A percentile compares a stretch with the other conserved stretches of the same genome.
Conservation (phyloP, 192 early-diverging fungal species). For the Rhizophagus sp. region DNA sequence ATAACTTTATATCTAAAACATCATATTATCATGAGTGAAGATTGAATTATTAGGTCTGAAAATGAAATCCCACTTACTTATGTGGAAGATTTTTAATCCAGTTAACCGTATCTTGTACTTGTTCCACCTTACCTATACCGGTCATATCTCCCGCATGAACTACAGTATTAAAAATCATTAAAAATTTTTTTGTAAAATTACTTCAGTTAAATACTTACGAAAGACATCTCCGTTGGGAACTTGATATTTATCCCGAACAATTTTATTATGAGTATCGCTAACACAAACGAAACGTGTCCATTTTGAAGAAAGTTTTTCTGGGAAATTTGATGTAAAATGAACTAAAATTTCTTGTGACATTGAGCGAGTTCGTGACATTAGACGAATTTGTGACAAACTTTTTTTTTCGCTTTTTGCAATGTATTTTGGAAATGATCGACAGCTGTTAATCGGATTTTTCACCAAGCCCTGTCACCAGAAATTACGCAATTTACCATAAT, state of each 20-base stretch:
- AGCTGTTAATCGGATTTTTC: no score
- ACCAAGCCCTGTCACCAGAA: no score
- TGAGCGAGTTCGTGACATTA: no score
- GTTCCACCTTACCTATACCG: constrained; percentile 31
- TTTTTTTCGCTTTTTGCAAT: no score
- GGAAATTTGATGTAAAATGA: not conserved
- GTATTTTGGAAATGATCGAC: no score
- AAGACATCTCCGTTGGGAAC: constrained; percentile 37
- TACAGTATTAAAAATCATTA: not conserved
- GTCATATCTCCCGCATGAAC: constrained; percentile 40
- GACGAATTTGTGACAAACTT: no score
- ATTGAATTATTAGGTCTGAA: not conserved
- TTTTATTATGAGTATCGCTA: constrained; percentile 38
- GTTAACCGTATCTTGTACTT: constrained; percentile 28
- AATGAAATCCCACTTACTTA: not conserved
- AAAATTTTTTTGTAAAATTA: not conserved
- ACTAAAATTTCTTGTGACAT: not conserved
- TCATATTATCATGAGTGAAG: not conserved
- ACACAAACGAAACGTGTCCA: constrained; percentile 38
- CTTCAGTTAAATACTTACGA: constrained; percentile 11
- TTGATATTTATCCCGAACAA: constrained; percentile 26
- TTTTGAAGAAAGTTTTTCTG: constrained; percentile 30
- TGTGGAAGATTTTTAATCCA: constrained; percentile 36
- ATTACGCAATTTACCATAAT: not conserved
- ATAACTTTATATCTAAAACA: constrained; percentile 30